These are phyloP conservation scores for Phyllostachys edulis DNA, from an alignment of 176 grass and related monocot genomes.

Conservation along the genomic window DNA sequence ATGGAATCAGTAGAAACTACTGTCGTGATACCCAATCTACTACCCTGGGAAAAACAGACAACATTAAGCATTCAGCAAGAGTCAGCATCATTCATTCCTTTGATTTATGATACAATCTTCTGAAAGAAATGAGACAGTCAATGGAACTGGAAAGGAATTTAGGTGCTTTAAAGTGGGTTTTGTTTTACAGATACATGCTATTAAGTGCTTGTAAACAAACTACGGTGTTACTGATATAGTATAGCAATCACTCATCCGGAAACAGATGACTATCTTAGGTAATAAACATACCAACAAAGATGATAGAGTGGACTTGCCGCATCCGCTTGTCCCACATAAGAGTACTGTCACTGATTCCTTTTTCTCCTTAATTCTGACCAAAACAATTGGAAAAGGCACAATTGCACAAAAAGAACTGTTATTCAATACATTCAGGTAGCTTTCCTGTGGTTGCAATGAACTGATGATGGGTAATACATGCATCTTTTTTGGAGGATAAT, in stretches of 20 bases:
- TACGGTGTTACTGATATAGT: neutral
- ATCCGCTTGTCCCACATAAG: constrained; percentile 92
- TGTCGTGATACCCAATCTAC: constrained; percentile 83
- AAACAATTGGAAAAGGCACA: constrained; percentile 17
- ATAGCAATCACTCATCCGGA: neutral
- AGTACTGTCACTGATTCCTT: constrained; percentile 94
- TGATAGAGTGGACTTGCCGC: constrained; percentile 92
- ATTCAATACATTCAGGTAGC: constrained; percentile 22
- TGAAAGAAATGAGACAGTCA: constrained; percentile 8
- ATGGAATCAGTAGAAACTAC: constrained; percentile 96
- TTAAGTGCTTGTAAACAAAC: neutral
- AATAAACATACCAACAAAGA: constrained; percentile 78
- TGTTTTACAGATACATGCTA: neutral
- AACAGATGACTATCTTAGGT: neutral
- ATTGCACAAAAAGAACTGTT: neutral
- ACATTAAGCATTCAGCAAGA: constrained; percentile 6
- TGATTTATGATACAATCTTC: neutral
- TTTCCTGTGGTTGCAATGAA: constrained; percentile 6
- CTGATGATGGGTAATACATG: neutral
- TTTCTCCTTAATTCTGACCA: constrained; percentile 81
- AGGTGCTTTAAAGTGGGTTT: neutral
- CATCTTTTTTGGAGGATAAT: constrained; percentile 13
- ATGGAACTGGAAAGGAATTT: neutral
- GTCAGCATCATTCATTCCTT: neutral
- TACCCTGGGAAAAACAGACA: constrained; percentile 49